Conservation (phyloP, 139 green algal genomes). For the Coccomyxa sp. region DNA sequence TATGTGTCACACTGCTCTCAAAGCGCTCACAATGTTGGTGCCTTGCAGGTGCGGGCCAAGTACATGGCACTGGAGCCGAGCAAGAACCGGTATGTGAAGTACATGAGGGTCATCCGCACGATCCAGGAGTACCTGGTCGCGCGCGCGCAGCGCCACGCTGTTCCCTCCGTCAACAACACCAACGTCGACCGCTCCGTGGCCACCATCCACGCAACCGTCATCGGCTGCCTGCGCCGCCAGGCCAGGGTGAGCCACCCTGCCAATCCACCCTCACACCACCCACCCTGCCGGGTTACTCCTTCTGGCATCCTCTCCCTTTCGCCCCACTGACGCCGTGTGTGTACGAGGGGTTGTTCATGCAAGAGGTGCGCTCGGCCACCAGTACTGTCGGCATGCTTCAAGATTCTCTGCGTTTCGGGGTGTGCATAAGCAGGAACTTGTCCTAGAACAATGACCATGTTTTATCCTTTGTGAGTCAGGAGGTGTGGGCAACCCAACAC, state of each 20-base stretch:
- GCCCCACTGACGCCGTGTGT: neutral
- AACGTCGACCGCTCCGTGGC: conserved; percentile 87
- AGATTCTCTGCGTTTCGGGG: neutral
- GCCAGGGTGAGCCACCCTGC: conserved; percentile 1
- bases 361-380: no score
- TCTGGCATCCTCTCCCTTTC: neutral
- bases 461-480: no score
- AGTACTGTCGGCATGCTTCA: no score
- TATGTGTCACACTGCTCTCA: no score
- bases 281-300: neutral
- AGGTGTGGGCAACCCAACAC: no score
- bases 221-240: conserved; percentile 54
- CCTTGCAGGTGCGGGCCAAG: conserved; percentile 74
- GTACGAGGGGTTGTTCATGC: neutral
- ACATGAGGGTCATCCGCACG: conserved; percentile 76
- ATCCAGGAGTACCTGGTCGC: conserved; percentile 81
- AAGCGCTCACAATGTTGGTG: neutral
- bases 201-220: conserved; percentile 82
- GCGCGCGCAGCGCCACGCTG: conserved; percentile 67
- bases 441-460: no score
- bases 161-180: conserved; percentile 90
- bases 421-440: neutral
- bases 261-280: neutral
- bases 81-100: conserved; percentile 83
- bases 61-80: conserved; percentile 85